Base-by-base conservation (phyloP, 257 asterid species). In the Nicotiana obtusifolia region DNA sequence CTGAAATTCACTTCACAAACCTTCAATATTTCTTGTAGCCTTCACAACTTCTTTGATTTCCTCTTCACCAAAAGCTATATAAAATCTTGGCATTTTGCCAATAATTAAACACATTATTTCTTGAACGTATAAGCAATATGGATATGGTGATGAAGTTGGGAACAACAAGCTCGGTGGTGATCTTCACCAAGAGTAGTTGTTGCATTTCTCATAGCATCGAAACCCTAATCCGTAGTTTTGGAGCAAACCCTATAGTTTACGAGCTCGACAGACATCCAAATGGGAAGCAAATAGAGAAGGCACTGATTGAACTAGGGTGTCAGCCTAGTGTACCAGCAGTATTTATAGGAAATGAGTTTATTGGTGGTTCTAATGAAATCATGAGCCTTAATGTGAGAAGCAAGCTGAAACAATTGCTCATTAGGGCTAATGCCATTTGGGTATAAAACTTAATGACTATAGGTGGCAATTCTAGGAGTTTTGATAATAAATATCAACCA, bases 131-230 rank as follows among this genome's bases (percentile, higher is more conserved):
- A 20, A 13, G 0, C 47, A 71, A 1, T 37, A 71, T 71, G 37
- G 78, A 71, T 1, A 44, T 71, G 78, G 78, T 71, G 37, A 44
- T 71, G 60, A 71, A 44, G 22, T 71, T 71, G 78, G 78, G 78
- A 22, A 4, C 37, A 20, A 0, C 37, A 44, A 71, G 15, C 0
- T 1, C 60, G 0, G 37, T 71, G 15, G 78, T 71, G 22, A 71
- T 71, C 0, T 71, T 71, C 22, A 22, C 15, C 0, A 22, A 71
- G 35, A 71, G 22, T 44, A 71, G 78, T 44, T 71, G 60, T 22
- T 71, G 60, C 37, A 71, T 71, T 47, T 71, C 78, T 20, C 60
- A 71, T 5, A 44, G 15, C 22, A 71, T 71, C 3, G 78, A 71
- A 47, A 44, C 20, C 15, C 14, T 71, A 71, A 71, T 71, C 0